phyloP scores from a whole-genome alignment of 2,329 filamentous ascomycete species.

The Xylariaceae sp. region DNA sequence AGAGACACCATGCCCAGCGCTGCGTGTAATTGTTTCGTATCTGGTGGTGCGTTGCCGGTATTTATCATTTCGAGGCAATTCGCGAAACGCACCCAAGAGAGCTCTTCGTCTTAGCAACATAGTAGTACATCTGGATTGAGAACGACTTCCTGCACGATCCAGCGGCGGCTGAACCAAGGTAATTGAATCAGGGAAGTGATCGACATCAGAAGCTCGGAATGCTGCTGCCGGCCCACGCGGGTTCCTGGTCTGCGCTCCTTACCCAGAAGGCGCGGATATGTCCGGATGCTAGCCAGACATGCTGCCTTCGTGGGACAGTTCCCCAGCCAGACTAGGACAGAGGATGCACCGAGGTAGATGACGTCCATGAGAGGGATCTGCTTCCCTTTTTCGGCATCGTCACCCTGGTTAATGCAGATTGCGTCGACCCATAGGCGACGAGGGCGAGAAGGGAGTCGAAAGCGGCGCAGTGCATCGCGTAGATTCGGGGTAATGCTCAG shows the following conservation, averaged over 20 bases:
- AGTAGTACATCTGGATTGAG: no score
- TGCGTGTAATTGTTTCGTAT: no score
- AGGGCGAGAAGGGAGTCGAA: constrained; percentile 1
- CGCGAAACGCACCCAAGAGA: no score
- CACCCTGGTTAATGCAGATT: constrained; percentile 6
- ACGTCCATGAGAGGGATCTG: constrained; percentile 8
- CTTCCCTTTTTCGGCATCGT: constrained; percentile 6
- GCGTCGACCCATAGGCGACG: constrained; percentile 2
- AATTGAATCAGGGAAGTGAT: no score
- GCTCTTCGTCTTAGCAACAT: no score
- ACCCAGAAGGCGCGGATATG: constrained; percentile 2
- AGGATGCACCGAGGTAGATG: constrained; percentile 5
- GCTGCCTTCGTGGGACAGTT: constrained; percentile 4
- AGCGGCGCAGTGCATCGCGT: constrained; percentile 4
- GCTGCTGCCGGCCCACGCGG: no score
- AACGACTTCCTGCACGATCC: no score
- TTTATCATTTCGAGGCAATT: no score
- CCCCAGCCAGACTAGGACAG: constrained; percentile 8
- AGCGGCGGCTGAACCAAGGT: no score
- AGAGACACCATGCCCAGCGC: no score
- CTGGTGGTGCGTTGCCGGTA: no score
- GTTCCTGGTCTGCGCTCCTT: constrained; percentile 1
- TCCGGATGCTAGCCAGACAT: constrained; percentile 1
- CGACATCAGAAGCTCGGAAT: no score
- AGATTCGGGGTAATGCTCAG: constrained; percentile 6